A percentile compares a stretch with the other conserved stretches of the same genome.
phyloP scores from a whole-genome alignment of 2,329 filamentous ascomycete species.

The Penicillium sclerotiorum region DNA sequence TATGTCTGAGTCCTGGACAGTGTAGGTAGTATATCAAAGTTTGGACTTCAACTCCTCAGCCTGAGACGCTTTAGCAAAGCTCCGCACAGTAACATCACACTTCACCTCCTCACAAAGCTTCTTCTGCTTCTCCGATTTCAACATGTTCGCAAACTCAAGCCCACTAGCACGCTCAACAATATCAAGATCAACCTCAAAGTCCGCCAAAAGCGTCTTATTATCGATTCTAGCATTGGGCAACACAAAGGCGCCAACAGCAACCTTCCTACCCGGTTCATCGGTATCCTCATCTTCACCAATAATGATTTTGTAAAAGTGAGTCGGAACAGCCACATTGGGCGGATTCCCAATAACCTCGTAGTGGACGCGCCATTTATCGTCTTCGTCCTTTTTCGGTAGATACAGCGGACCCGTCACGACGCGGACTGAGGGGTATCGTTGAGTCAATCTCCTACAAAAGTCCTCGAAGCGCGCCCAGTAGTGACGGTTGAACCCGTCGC shows the following conservation, averaged over 20 bases:
- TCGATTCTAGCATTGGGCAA: conserved; percentile 90
- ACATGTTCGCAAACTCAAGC: conserved; percentile 81
- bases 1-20: no score
- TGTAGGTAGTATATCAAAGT: no score
- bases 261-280: conserved; percentile 63
- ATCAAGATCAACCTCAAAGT: conserved; percentile 95
- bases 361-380: conserved; percentile 92
- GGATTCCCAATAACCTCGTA: conserved; percentile 96
- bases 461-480: conserved; percentile 99
- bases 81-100: conserved; percentile 79
- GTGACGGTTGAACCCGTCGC: conserved; percentile 96
- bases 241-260: conserved; percentile 91
- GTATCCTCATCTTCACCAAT: conserved; percentile 87
- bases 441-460: conserved; percentile 84
- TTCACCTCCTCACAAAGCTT: conserved; percentile 82
- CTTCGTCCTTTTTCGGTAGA: conserved; percentile 80
- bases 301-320: conserved; percentile 99
- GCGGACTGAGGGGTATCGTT: conserved; percentile 79
- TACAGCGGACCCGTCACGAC: conserved; percentile 94
- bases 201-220: conserved; percentile 81
- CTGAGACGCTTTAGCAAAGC: no score
- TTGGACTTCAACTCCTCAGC: no score
- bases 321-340: conserved; percentile 92
- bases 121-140: conserved; percentile 73
- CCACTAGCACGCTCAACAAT: conserved; percentile 89